Base-by-base conservation (phyloP, 371 early-diverging fungal species). In the Lichtheimia ramosa region DNA sequence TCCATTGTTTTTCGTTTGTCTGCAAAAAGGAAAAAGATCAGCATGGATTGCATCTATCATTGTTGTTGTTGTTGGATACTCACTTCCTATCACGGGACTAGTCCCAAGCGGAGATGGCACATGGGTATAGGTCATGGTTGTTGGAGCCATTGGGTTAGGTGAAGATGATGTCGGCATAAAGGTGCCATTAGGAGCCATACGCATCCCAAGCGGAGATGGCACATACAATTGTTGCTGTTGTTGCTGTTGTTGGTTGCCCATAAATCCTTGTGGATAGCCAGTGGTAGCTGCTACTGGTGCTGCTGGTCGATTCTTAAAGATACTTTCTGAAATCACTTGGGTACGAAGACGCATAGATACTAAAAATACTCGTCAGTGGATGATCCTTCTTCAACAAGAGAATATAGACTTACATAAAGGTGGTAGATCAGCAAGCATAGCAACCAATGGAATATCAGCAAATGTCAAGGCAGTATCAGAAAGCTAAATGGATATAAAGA, bases 1-100 rank as follows among this genome's bases (percentile, higher is more conserved):
- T 55, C 56, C 24, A 43, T 27, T 16, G 43, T n/a, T 24, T 55
- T 55, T 40, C 56, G 56, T 55, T 55, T 55, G 24, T 55, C 56
- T 55, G 34, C 3, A 43, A 10, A 8, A 12, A 54, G 15, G 2
- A 10, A 39, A 16, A 42, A 10, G 12, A n/a, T 40, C 16, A 39
- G 40, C n/a, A 42, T 1, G n/a, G n/a, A n/a, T n/a, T n/a, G n/a
- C n/a, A n/a, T n/a, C n/a, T n/a, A n/a, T 43, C 43, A 15, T 13
- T 53, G 18, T 24, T 0, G 10, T 0, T 14, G 16, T 16, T 13
- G 12, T 23, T 7, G 5, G 0, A n/a, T 21, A 42, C 43, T 8
- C 42, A 55, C 56, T 55, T 55, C 43, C 24, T n/a, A 55, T 43
- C 13, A 43, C 56, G 16, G 56, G 56, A 43, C 56, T 55, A 0